Conservation (phyloP, 2,329 filamentous ascomycete species). For the Alternaria atra region DNA sequence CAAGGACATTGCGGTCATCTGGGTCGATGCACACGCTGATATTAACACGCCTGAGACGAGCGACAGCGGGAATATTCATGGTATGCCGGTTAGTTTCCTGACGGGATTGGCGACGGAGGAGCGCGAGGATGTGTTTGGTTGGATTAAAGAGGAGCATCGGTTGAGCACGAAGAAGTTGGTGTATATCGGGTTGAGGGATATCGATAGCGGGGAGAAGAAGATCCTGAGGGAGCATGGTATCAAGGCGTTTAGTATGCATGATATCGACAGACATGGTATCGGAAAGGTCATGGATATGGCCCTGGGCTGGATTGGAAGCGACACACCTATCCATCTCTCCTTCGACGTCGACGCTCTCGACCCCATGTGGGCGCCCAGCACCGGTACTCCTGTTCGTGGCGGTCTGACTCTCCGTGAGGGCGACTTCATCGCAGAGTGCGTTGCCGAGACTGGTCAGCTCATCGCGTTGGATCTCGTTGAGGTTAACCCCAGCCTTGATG, state of each 20-base stretch:
- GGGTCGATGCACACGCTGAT: slow-evolving; percentile 98
- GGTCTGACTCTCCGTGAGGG: slow-evolving; percentile 93
- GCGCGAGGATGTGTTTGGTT: slow-evolving; percentile 84
- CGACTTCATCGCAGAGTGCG: slow-evolving; percentile 87
- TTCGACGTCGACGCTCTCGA: slow-evolving; percentile 98
- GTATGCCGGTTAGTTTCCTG: slow-evolving; percentile 95
- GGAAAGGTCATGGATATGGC: slow-evolving; percentile 98
- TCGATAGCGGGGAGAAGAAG: slow-evolving; percentile 92
- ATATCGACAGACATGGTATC: slow-evolving; percentile 95
- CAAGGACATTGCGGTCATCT: slow-evolving; percentile 91
- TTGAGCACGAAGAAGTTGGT: slow-evolving; percentile 85
- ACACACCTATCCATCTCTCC: slow-evolving; percentile 95
- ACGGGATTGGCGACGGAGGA: slow-evolving; percentile 83
- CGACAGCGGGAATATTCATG: slow-evolving; percentile 92
- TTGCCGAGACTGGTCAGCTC: slow-evolving; percentile 65
- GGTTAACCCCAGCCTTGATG: slow-evolving; percentile 60
- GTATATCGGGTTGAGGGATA: slow-evolving; percentile 94
- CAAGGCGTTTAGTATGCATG: slow-evolving; percentile 98
- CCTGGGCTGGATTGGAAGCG: slow-evolving; percentile 90
- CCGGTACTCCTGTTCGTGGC: slow-evolving; percentile 91
- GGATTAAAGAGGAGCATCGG: slow-evolving; percentile 78
- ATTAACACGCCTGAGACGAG: slow-evolving; percentile 96
- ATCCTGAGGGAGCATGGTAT: slow-evolving; percentile 88
- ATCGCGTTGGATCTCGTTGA: slow-evolving; percentile 67
- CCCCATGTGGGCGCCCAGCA: slow-evolving; percentile 94